Evolutionary conservation across 192 early-diverging fungal species (phyloP).

Genomic region (Coemansia sp.): DNA sequence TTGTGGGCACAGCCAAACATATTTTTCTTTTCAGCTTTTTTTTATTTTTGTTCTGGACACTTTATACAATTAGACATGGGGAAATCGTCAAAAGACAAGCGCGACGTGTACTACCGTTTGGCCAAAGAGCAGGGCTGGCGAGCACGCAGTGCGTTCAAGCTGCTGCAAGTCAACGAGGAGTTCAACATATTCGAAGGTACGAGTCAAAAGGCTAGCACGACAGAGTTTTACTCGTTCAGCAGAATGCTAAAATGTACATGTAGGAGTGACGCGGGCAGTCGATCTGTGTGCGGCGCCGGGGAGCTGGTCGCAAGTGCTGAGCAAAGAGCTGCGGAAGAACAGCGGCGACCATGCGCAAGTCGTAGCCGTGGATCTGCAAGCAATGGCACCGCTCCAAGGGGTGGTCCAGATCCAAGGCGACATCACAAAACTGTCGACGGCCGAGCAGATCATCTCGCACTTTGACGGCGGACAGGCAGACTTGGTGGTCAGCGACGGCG

Average conservation of each 20-base stretch:
- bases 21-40: background rate
- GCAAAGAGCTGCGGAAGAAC: constrained; percentile 61
- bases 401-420: constrained; percentile 98
- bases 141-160: constrained; percentile 95
- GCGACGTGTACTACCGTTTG: constrained; percentile 94
- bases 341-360: constrained; percentile 66
- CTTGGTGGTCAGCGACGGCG: constrained; percentile 94
- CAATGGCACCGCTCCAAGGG: constrained; percentile 91
- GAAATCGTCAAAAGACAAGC: constrained; percentile 89
- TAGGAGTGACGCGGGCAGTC: constrained; percentile 81
- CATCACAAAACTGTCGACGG: constrained; percentile 93
- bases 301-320: constrained; percentile 94
- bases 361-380: constrained; percentile 93
- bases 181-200: constrained; percentile 81
- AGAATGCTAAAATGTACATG: background rate
- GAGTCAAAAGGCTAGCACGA: background rate
- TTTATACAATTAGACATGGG: constrained; percentile 59
- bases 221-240: background rate
- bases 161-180: constrained; percentile 95
- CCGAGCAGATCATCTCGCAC: constrained; percentile 84
- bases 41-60: constrained; percentile 3
- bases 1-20: background rate
- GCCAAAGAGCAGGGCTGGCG: constrained; percentile 99
- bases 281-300: constrained; percentile 98
- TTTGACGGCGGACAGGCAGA: constrained; percentile 89